A percentile compares a stretch with the other conserved stretches of the same genome.
These are phyloP conservation scores for Lentinula sp. DNA, from an alignment of 768 basidiomycete species.

Conservation along the genomic window DNA sequence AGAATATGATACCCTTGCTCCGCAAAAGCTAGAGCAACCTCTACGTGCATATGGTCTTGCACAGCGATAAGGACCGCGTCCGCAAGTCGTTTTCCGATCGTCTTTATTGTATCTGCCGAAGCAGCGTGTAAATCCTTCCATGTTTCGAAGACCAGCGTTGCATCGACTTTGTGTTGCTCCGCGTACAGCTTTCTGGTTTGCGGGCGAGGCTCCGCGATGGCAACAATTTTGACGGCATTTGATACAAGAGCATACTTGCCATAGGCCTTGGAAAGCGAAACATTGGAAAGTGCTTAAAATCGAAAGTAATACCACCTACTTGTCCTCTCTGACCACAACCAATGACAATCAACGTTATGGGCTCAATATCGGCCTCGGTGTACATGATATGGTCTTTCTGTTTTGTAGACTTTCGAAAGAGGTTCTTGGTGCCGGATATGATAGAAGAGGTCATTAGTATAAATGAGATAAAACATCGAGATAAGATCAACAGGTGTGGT, in stretches of 20 bases:
- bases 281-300: not conserved
- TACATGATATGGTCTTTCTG: slow-evolving; percentile 14
- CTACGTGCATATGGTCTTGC: slow-evolving; percentile 73
- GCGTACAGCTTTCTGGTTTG: slow-evolving; percentile 58
- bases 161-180: slow-evolving; percentile 49
- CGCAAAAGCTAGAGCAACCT: slow-evolving; percentile 69
- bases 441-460: slow-evolving; percentile 13
- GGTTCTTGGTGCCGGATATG: slow-evolving; percentile 24
- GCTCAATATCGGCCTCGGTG: slow-evolving; percentile 16
- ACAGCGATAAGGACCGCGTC: slow-evolving; percentile 81
- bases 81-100: slow-evolving; percentile 64
- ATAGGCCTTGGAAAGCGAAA: slow-evolving; percentile 41
- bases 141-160: slow-evolving; percentile 61
- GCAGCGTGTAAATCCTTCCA: slow-evolving; percentile 69
- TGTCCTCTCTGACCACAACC: slow-evolving; percentile 83
- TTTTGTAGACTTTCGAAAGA: slow-evolving; percentile 27
- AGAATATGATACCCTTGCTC: slow-evolving; percentile 83
- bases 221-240: slow-evolving; percentile 65
- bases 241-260: slow-evolving; percentile 59
- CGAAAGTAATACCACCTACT: slow-evolving; percentile 29
- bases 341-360: slow-evolving; percentile 69
- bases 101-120: slow-evolving; percentile 58
- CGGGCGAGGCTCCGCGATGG: slow-evolving; percentile 78
- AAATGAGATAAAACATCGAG: slow-evolving; percentile 44
- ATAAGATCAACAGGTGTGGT: slow-evolving; percentile 69